Conservation (phyloP, 257 asterid species). For the Solanum pimpinellifolium region DNA sequence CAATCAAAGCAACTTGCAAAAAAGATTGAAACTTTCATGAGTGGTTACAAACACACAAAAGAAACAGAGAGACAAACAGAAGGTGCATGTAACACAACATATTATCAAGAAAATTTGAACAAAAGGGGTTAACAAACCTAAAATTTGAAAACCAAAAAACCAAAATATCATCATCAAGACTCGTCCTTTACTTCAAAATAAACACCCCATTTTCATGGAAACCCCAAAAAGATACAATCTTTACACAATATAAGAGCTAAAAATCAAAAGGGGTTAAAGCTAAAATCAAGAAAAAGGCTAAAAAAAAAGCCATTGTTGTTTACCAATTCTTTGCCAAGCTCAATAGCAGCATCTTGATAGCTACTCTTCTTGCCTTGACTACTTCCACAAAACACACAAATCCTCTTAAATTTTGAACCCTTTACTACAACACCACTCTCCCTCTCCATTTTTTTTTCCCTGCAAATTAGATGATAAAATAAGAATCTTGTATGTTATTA, state of each 20-base stretch:
- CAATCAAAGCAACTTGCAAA: not conserved
- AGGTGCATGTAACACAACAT: not conserved
- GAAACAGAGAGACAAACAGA: not conserved
- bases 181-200: not conserved
- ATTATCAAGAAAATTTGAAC: not conserved
- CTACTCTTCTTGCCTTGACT: constrained; percentile 32
- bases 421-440: constrained; percentile 2
- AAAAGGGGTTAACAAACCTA: not conserved
- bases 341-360: constrained; percentile 37
- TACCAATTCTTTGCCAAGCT: constrained; percentile 37
- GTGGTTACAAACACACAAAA: not conserved
- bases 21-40: not conserved
- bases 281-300: not conserved
- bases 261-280: not conserved
- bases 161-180: not conserved
- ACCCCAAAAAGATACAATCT: not conserved
- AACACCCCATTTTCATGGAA: not conserved
- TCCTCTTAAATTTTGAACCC: constrained; percentile 33
- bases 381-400: constrained; percentile 51
- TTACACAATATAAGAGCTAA: not conserved
- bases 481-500: not conserved
- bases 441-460: not conserved
- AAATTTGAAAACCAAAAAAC: not conserved
- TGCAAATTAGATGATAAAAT: not conserved
- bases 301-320: not conserved